Percentiles rank a stretch among this genome's conserved stretches.
Conservation (phyloP, 2,329 filamentous ascomycete species). For the Aspergillus texensis region DNA sequence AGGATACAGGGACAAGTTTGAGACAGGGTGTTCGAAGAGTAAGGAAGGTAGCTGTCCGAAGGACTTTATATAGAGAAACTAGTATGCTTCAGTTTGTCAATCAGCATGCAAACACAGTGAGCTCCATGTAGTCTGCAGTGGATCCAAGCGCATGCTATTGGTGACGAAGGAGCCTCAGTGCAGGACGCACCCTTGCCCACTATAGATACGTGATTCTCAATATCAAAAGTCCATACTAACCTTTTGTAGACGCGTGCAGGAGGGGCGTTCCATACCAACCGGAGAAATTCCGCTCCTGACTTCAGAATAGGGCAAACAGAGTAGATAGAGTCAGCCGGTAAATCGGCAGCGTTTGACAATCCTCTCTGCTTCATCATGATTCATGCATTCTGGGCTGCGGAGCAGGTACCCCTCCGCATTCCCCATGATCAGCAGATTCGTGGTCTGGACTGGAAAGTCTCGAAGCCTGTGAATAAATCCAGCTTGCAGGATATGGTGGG, state of each 20-base stretch:
- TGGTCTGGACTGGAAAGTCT: background rate
- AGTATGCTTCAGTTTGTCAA: conserved; percentile 11
- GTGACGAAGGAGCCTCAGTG: conserved; percentile 10
- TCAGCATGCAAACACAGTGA: conserved; percentile 24
- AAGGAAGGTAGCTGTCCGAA: background rate
- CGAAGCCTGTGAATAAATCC: background rate
- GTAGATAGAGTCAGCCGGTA: conserved; percentile 21
- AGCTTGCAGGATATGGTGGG: background rate
- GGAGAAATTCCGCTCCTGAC: conserved; percentile 15
- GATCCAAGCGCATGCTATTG: conserved; percentile 1
- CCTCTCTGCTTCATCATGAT: conserved; percentile 12
- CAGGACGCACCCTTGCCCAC: conserved; percentile 6
- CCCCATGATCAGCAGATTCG: conserved; percentile 12
- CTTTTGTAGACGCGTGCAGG: conserved; percentile 12
- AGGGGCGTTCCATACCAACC: conserved; percentile 24
- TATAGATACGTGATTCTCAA: background rate
- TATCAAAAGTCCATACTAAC: conserved; percentile 13
- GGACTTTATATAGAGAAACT: conserved; percentile 16
- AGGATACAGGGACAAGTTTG: background rate
- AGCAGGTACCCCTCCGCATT: conserved; percentile 20
- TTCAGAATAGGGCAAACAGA: conserved; percentile 12
- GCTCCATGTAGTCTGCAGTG: background rate
- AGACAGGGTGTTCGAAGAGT: background rate
- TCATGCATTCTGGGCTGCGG: conserved; percentile 23
- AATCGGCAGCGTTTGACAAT: conserved; percentile 12